These are phyloP conservation scores for Penicillium longicatenatum DNA, from an alignment of 495 filamentous ascomycete species.

Conservation along the genomic window DNA sequence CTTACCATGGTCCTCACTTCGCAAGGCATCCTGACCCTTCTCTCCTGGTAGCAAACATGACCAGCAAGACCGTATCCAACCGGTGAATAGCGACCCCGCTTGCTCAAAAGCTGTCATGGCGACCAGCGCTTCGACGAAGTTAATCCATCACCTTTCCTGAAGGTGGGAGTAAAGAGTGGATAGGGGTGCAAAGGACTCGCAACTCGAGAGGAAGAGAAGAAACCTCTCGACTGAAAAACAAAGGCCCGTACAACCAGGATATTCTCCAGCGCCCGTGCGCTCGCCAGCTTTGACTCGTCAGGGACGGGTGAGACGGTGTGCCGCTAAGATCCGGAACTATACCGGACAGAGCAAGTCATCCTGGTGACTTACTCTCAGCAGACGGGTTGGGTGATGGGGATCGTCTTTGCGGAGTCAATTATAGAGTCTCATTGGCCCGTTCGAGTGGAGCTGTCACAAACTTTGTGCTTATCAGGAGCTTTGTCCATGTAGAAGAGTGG, in stretches of 20 bases:
- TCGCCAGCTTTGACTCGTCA: slow-evolving; percentile 21
- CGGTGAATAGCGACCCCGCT: slow-evolving; percentile 45
- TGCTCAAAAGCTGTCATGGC: slow-evolving; percentile 47
- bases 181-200: slow-evolving; percentile 14
- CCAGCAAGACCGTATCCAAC: slow-evolving; percentile 47
- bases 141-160: slow-evolving; percentile 35
- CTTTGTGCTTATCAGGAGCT: slow-evolving; percentile 18
- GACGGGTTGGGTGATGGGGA: slow-evolving; percentile 11
- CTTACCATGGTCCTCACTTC: slow-evolving; percentile 27
- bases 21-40: slow-evolving; percentile 30
- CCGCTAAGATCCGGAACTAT: slow-evolving; percentile 22
- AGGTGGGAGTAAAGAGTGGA: slow-evolving; percentile 13
- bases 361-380: slow-evolving; percentile 7
- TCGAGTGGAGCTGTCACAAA: slow-evolving; percentile 30
- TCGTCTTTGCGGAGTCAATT: slow-evolving; percentile 13
- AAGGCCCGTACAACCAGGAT: slow-evolving; percentile 15
- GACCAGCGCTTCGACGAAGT: slow-evolving; percentile 40
- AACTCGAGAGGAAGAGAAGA: slow-evolving; percentile 6
- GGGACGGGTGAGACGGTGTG: slow-evolving; percentile 13
- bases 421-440: slow-evolving; percentile 18
- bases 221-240: slow-evolving; percentile 4
- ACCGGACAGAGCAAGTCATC: slow-evolving; percentile 19
- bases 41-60: slow-evolving; percentile 34
- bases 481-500: neutral
- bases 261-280: slow-evolving; percentile 5